A percentile compares a stretch with the other conserved stretches of the same genome.
Evolutionary conservation across 495 filamentous ascomycete species (phyloP).

Genomic region (Penicillium odoratum): DNA sequence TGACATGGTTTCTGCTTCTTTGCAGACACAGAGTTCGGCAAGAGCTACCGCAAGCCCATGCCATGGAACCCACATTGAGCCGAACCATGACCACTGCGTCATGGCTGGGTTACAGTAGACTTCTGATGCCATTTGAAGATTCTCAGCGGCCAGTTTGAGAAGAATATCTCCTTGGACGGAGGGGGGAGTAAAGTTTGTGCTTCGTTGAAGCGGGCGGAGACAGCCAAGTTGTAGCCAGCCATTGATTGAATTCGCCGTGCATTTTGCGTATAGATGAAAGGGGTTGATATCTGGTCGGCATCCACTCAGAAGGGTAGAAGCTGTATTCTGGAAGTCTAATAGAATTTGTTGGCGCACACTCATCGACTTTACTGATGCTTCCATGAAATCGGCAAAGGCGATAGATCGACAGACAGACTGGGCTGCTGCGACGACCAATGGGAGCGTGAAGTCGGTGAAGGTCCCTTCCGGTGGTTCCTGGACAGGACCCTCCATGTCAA

Average conservation of each 20-base stretch:
- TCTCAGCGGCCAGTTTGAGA: constrained; percentile 32
- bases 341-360: constrained; percentile 30
- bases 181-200: constrained; percentile 27
- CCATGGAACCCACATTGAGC: constrained; percentile 46
- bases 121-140: constrained; percentile 27
- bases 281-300: constrained; percentile 24
- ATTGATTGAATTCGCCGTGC: constrained; percentile 23
- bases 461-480: constrained; percentile 20
- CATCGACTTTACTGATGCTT: constrained; percentile 25
- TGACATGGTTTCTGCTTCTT: constrained; percentile 59
- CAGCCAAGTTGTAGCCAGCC: constrained; percentile 35
- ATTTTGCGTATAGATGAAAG: constrained; percentile 32
- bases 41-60: constrained; percentile 52
- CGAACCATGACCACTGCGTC: constrained; percentile 41
- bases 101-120: constrained; percentile 25
- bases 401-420: constrained; percentile 28
- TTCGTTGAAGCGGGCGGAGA: constrained; percentile 33
- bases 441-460: constrained; percentile 38
- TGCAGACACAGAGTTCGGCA: constrained; percentile 70
- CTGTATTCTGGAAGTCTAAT: constrained; percentile 28
- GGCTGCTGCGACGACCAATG: constrained; percentile 26
- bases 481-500: constrained; percentile 25
- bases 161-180: constrained; percentile 26
- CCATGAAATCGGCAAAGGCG: constrained; percentile 31
- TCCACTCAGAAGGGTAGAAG: constrained; percentile 23